Evolutionary conservation across 2,329 filamentous ascomycete species (phyloP), one percentile per base, ranked within the genome.

Genomic region (Verticillium tricorpus): DNA sequence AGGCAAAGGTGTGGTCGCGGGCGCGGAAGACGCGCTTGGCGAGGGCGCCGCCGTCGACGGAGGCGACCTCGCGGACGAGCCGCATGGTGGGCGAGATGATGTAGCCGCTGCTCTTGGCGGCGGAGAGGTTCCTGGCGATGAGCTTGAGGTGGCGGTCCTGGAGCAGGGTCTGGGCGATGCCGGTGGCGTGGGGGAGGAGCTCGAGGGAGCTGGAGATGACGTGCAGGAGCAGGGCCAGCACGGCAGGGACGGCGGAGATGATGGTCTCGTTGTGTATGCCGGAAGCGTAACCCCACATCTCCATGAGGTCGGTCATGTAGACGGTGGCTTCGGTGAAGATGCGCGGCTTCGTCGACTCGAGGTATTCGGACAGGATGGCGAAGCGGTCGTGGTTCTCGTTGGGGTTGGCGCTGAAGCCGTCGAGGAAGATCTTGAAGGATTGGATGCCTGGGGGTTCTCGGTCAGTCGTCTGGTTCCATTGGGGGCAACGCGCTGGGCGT

Each of bases 81-180:
- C 94, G 88, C 62, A 99, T 78, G 28, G 91, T 93, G 1, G 95
- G 94, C 2, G 92, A 95, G 64, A 97, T 93, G 62, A 98, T 80
- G 74, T 91, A 92, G 45, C 93, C 92, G 71, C 96, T 97, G 57
- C 87, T 84, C 74, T 92, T 93, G 28, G 91, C 89, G 0, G 91
- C 87, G 3, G 91, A 89, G 19, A 98, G 77, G 63, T 92, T 92
- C 63, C 89, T 88, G 35, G 91, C 88, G 28, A 98, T 78, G 3
- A 96, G 84, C 68, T 93, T 92, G 65, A 93, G 81, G 67, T 97
- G 92, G 31, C 89, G 85, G 66, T 90, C 90, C 69, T 93, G 90
- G 32, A 99, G 78, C 52, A 98, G 78, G 17, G 91, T 91, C 67
- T 91, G 90, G 73, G 92, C 93, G 57, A 99, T 82, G 34, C 89